A percentile compares a stretch with the other conserved stretches of the same genome.
These are phyloP conservation scores for Pseudocercospora cruenta DNA, from an alignment of 2,329 filamentous ascomycete species.

Conservation along the genomic window DNA sequence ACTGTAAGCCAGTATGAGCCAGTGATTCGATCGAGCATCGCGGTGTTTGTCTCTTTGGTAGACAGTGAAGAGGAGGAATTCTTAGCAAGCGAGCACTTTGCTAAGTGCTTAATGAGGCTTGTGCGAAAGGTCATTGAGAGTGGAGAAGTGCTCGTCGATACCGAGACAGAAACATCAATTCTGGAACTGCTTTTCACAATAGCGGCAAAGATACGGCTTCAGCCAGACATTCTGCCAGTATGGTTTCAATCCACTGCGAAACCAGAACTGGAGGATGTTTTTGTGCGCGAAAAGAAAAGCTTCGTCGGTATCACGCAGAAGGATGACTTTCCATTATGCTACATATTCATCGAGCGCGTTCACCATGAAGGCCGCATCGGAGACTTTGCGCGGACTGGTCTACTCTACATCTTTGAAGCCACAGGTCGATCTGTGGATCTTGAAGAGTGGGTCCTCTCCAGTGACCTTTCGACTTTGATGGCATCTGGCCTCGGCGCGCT, in stretches of 20 bases:
- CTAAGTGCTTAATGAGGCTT: slow-evolving; percentile 83
- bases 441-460: slow-evolving; percentile 96
- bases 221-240: slow-evolving; percentile 81
- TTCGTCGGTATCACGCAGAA: slow-evolving; percentile 84
- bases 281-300: slow-evolving; percentile 60
- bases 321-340: slow-evolving; percentile 94
- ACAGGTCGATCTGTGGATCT: slow-evolving; percentile 79
- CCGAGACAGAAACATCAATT: slow-evolving; percentile 83
- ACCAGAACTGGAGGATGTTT: slow-evolving; percentile 40
- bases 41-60: slow-evolving; percentile 87
- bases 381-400: slow-evolving; percentile 90
- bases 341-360: slow-evolving; percentile 93
- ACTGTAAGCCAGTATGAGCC: slow-evolving; percentile 81
- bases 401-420: slow-evolving; percentile 94
- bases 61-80: slow-evolving; percentile 97
- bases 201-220: slow-evolving; percentile 89
- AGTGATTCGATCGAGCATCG: slow-evolving; percentile 81
- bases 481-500: slow-evolving; percentile 86
- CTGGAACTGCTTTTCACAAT: slow-evolving; percentile 95
- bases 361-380: slow-evolving; percentile 93
- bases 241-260: slow-evolving; percentile 73
- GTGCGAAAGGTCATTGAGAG: slow-evolving; percentile 76
- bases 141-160: slow-evolving; percentile 72
- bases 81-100: slow-evolving; percentile 82
- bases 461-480: slow-evolving; percentile 95